Conservation (phyloP, 2,329 filamentous ascomycete genomes). For the Aspergillus sp. region DNA sequence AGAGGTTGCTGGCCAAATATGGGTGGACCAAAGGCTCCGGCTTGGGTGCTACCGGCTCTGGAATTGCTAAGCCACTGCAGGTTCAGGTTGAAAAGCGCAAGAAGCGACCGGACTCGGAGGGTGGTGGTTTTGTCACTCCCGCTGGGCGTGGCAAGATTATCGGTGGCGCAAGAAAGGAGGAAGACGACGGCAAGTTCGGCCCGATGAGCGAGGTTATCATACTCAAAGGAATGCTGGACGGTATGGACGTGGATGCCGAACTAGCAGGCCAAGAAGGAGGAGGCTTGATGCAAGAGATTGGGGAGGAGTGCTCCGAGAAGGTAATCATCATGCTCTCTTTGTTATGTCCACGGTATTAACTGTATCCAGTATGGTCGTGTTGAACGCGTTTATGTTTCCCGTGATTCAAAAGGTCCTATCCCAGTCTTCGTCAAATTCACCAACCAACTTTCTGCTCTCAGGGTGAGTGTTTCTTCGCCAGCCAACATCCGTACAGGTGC, state of each 20-base stretch:
- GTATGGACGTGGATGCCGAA: constrained; percentile 79
- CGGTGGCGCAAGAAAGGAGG: constrained; percentile 67
- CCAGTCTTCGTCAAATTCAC: constrained; percentile 95
- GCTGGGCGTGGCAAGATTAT: constrained; percentile 77
- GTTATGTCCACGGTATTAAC: constrained; percentile 11
- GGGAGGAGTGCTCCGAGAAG: constrained; percentile 87
- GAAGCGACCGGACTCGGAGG: constrained; percentile 76
- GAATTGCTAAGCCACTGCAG: constrained; percentile 81
- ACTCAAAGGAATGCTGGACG: constrained; percentile 81
- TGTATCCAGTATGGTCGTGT: constrained; percentile 75
- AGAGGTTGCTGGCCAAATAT: constrained; percentile 89
- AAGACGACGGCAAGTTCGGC: constrained; percentile 64
- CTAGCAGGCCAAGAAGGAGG: constrained; percentile 65
- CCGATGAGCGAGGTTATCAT: constrained; percentile 82
- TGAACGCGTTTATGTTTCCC: constrained; percentile 76
- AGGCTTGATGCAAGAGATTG: constrained; percentile 87
- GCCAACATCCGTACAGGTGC: not conserved
- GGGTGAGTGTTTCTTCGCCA: constrained; percentile 61
- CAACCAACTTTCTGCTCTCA: constrained; percentile 78
- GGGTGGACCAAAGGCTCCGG: constrained; percentile 90
- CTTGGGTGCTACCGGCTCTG: constrained; percentile 78
- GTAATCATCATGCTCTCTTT: constrained; percentile 41
- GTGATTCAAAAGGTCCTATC: constrained; percentile 55
- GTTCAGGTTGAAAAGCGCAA: constrained; percentile 86
- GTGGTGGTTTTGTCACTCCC: constrained; percentile 75